phyloP scores from a whole-genome alignment of 169 alveolate genomes.

The Cryptosporidium xiaoi region DNA sequence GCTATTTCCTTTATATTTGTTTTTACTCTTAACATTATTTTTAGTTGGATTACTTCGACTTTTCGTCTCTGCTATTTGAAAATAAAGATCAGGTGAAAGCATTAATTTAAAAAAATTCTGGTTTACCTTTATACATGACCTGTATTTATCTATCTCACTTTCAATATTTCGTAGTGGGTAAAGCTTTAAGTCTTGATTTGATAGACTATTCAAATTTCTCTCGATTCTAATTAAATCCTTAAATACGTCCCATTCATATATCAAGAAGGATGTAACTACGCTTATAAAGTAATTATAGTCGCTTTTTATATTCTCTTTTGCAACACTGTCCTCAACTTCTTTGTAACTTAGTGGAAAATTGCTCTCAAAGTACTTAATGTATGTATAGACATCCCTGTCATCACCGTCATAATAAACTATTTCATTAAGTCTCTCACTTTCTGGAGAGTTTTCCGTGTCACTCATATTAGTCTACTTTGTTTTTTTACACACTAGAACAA shows the following conservation, averaged over 20 bases:
- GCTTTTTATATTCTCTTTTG: conserved; percentile 75
- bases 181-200: conserved; percentile 53
- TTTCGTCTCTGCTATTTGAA: background rate
- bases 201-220: conserved; percentile 78
- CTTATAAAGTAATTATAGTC: conserved; percentile 83
- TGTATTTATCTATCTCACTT: conserved; percentile 27
- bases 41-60: background rate
- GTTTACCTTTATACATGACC: conserved; percentile 21
- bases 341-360: conserved; percentile 35
- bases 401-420: conserved; percentile 43
- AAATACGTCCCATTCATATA: conserved; percentile 84
- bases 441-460: conserved; percentile 36
- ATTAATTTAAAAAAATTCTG: conserved; percentile 54
- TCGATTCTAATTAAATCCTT: conserved; percentile 84
- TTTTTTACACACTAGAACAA: background rate
- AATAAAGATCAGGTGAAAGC: conserved; percentile 63
- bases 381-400: conserved; percentile 46
- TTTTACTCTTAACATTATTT: background rate
- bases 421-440: conserved; percentile 33
- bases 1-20: background rate
- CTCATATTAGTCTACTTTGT: conserved; percentile 20
- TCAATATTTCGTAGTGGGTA: conserved; percentile 11
- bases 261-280: conserved; percentile 84
- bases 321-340: conserved; percentile 15
- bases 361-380: conserved; percentile 15